These are phyloP conservation scores for Lablab purpureus DNA, from an alignment of 306 rosid genomes.

Conservation along the genomic window DNA sequence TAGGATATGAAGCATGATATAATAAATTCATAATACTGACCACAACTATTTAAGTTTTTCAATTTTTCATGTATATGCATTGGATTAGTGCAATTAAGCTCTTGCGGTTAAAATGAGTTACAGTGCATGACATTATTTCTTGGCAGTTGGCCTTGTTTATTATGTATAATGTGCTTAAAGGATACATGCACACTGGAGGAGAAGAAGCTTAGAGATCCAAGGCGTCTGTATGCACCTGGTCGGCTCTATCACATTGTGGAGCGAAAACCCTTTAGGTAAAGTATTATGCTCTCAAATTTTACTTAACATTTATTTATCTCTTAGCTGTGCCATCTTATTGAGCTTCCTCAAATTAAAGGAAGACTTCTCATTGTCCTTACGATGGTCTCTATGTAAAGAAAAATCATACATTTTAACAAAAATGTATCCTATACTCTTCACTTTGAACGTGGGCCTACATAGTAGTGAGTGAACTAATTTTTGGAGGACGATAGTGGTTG, in stretches of 20 bases:
- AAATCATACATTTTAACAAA: conserved; percentile 26
- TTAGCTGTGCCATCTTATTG: not conserved
- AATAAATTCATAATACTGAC: conserved; percentile 22
- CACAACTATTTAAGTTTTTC: conserved; percentile 8
- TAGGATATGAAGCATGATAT: conserved; percentile 5
- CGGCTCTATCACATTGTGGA: conserved; percentile 97
- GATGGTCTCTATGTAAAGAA: not conserved
- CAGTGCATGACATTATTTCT: conserved; percentile 36
- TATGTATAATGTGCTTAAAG: conserved; percentile 86
- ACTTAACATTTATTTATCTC: conserved; percentile 1
- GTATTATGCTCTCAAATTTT: conserved; percentile 35
- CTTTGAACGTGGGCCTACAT: conserved; percentile 4
- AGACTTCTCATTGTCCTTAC: not conserved
- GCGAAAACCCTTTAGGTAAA: conserved; percentile 91
- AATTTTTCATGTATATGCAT: conserved; percentile 45
- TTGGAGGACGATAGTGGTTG: conserved; percentile 8
- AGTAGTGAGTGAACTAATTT: not conserved
- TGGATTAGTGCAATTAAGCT: conserved; percentile 35
- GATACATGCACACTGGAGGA: conserved; percentile 93
- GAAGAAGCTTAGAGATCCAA: conserved; percentile 89
- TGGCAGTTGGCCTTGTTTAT: conserved; percentile 92
- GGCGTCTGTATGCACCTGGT: conserved; percentile 94
- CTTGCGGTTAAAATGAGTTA: conserved; percentile 35
- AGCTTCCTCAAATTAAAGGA: conserved; percentile 6
- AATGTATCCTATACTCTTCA: conserved; percentile 9